Conservation (phyloP, 306 rosid species). For the Senna tora region DNA sequence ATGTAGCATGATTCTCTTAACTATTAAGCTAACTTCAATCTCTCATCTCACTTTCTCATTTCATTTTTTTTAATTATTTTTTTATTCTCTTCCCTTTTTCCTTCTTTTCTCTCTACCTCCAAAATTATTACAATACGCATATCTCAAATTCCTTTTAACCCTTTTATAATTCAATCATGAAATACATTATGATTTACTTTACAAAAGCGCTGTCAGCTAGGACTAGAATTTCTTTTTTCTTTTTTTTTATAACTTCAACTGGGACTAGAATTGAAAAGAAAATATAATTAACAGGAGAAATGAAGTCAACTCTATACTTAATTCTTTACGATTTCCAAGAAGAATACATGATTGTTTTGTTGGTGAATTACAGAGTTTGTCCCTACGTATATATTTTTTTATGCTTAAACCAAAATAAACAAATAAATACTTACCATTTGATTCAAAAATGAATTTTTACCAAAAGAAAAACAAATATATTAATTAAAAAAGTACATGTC, state of each 20-base stretch:
- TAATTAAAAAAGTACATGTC: too few relatives aligned
- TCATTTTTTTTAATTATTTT: background rate
- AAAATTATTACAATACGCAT: background rate
- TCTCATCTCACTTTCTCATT: background rate
- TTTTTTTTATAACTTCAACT: too few relatives aligned
- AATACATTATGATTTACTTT: constrained; percentile 6
- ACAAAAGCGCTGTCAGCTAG: background rate
- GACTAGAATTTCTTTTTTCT: too few relatives aligned
- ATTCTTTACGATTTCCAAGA: background rate
- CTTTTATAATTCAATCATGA: background rate
- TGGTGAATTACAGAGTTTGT: background rate
- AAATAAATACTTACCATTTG: too few relatives aligned
- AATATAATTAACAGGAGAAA: background rate
- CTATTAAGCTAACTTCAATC: constrained; percentile 41
- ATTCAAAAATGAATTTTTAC: too few relatives aligned
- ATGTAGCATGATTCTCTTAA: constrained; percentile 43
- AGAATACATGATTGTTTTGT: background rate
- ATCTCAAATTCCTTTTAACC: background rate
- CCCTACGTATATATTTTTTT: background rate
- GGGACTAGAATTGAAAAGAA: too few relatives aligned
- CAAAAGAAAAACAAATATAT: too few relatives aligned
- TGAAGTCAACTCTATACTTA: constrained; percentile 8
- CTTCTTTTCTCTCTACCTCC: background rate
- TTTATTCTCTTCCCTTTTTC: too few relatives aligned
- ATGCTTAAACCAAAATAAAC: too few relatives aligned